Base-by-base conservation (phyloP, 2,329 filamentous ascomycete genomes). In the Diaporthe helianthi region DNA sequence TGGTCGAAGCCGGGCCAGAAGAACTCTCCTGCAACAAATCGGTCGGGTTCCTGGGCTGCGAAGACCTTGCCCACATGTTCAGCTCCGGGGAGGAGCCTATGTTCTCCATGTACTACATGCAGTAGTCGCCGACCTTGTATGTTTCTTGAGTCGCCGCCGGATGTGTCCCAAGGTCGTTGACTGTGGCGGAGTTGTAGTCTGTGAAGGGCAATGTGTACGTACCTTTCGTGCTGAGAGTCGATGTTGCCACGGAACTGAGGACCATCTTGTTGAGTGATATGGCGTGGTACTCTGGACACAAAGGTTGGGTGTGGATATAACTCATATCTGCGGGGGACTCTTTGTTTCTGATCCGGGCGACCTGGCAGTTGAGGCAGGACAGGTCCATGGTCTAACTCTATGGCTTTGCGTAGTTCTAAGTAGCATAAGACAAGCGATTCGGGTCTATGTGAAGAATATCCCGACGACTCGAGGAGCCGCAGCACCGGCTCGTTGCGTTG, bases 301-400 rank as follows among this genome's bases (percentile, higher is more conserved):
- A 69, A 0, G 79, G 75, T 10, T 74, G 31, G 3, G 73, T 76
- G 7, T 73, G 72, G 52, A 76, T 78, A 22, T 80, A 77, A 15
- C 17, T 22, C 13, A 70, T 65, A 10, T 68, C 68, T 12, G 29
- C 66, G 15, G 67, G 68, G 17, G 68, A 47, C 13, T 60, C 68
- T 2, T 55, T 75, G 72, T 81, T 75, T 7, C 79, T 73, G 53
- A 79, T 78, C 3, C 85, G 85, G 63, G 86, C 83, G 64, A 85
- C 86, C 73, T 87, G 85, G 75, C 87, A 88, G 76, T 88, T 88
- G 6, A 87, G 74, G 24, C 82, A 80, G n/a, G 84, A 75, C 52
- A 87, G 77, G 72, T 87, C 85, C 41, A 86, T 71, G 1, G 78
- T 76, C 0, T 73, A 69, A 2, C 82, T 76, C 38, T 87, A 79